phyloP scores from a whole-genome alignment of 768 basidiomycete genomes.

The Suillus weaverae region DNA sequence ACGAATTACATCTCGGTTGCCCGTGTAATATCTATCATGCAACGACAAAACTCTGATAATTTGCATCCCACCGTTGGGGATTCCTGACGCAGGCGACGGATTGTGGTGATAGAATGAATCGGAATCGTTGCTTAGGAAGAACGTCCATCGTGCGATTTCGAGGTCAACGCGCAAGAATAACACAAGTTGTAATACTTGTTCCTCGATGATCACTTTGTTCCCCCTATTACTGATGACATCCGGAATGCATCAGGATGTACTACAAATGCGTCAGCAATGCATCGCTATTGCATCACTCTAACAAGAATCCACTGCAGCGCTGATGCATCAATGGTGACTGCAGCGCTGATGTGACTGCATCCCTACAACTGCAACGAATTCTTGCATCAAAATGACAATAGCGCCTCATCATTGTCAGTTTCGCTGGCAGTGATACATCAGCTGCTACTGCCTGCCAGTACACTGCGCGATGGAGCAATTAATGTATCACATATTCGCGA shows the following conservation, averaged over 20 bases:
- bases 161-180: not conserved
- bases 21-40: not conserved
- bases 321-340: too few relatives aligned
- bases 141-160: not conserved
- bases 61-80: not conserved
- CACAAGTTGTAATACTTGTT: not conserved
- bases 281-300: too few relatives aligned
- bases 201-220: not conserved
- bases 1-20: not conserved
- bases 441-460: too few relatives aligned
- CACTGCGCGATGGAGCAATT: too few relatives aligned
- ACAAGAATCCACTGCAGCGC: too few relatives aligned
- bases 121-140: not conserved
- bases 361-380: too few relatives aligned
- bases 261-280: too few relatives aligned
- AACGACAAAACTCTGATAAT: not conserved
- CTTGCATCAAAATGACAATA: too few relatives aligned
- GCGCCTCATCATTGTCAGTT: conserved; percentile 14
- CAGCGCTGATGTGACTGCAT: too few relatives aligned
- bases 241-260: not conserved
- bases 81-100: not conserved
- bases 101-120: not conserved
- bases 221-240: not conserved
- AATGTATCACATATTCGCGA: too few relatives aligned
- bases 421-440: too few relatives aligned